Base-by-base conservation (phyloP, 371 early-diverging fungal genomes). In the Coemansia sp. region DNA sequence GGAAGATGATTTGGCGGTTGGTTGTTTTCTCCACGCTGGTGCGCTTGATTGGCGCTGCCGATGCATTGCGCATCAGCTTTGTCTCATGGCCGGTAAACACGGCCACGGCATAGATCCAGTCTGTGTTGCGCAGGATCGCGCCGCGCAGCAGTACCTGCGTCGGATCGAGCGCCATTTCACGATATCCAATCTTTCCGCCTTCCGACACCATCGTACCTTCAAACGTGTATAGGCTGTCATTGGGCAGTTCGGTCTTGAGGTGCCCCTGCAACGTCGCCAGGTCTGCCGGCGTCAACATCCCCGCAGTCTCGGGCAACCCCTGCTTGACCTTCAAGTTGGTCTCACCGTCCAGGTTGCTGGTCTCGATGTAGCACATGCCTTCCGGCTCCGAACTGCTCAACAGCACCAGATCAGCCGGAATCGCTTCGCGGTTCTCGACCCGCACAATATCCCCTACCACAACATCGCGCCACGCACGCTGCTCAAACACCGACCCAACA, bases 331-430 rank as follows among this genome's bases (percentile, higher is more conserved):
- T 97, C 54, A 97, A 78, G 80, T 97, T 96, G 44, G 92, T 93
- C 82, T 98, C 98, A 63, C 98, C 98, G 77, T 98, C 96, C 67
- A 98, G 80, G 80, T 95, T 96, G 67, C 92, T 92, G 26, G 98
- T 97, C 74, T 98, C 97, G 48, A 97, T 90, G 75, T 94, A 97
- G 70, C 96, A 95, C 71, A 93, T 83, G 36, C 89, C 94, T 79
- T 90, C 93, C 8, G 93, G 94, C 68, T 95, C 94, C 15, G 88
- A 87, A 60, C 89, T 89, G 72, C 93, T 92, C 40, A 96, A 71
- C 26, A 95, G 65, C 32, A 93, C 81, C 51, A 94, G 78, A 82
- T 99, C 99, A 17, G 98, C 98, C 9, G 99, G 96, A 56, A 98
- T 91, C 55, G 89, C 84, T 63, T 96, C 91, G 39, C 88, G 87